Conservation (phyloP, 345 rosid species). For the Salix suchowensis region DNA sequence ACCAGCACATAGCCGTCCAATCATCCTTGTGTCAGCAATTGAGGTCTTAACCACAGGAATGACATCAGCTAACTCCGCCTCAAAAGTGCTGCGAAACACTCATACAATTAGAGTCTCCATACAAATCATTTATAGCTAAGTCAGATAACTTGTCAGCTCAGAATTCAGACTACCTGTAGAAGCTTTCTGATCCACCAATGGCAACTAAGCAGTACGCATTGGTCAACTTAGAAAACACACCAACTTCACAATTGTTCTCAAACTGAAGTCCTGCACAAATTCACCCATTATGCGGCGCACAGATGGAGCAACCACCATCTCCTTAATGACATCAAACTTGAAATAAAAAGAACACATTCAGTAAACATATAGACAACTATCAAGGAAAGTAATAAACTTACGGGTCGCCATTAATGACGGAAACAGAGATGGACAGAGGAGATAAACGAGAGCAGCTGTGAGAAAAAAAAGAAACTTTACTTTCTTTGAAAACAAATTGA, state of each 20-base stretch:
- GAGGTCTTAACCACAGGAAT: conserved; percentile 93
- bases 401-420: conserved; percentile 33
- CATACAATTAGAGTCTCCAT: not conserved
- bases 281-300: not conserved
- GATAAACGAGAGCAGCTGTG: not conserved
- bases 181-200: conserved; percentile 76
- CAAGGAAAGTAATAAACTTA: conserved; percentile 11
- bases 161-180: conserved; percentile 60
- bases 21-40: conserved; percentile 72
- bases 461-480: not conserved
- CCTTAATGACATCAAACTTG: not conserved
- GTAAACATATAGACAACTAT: not conserved
- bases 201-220: conserved; percentile 90
- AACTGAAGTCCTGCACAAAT: conserved; percentile 63
- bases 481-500: not conserved
- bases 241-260: conserved; percentile 81
- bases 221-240: conserved; percentile 80
- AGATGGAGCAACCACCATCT: not conserved
- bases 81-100: conserved; percentile 49
- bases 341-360: not conserved
- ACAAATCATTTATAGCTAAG: too few relatives aligned
- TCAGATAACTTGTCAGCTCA: not conserved
- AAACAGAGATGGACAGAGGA: not conserved
- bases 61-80: conserved; percentile 75
- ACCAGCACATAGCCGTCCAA: conserved; percentile 91